A percentile compares a stretch with the other conserved stretches of the same genome.
phyloP scores from a whole-genome alignment of 352 stramenopile genomes.

The Phytophthora melonis region DNA sequence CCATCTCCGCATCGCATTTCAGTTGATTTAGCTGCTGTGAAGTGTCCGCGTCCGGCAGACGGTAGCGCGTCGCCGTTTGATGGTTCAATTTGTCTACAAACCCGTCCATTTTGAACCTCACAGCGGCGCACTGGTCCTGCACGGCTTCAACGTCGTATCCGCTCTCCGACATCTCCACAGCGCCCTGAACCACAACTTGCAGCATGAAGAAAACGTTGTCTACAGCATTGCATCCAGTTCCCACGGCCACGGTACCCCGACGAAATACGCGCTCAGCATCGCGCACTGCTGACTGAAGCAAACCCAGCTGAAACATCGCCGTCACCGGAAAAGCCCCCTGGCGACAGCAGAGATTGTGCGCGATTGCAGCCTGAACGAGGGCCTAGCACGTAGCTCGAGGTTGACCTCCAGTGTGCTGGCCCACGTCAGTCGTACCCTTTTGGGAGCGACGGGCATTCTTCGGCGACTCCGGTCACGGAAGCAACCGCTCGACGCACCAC shows the following conservation, averaged over 20 bases:
- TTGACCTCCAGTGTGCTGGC: conserved; percentile 53
- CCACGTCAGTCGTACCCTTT: conserved; percentile 60
- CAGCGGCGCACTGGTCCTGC: background rate
- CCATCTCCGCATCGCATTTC: conserved; percentile 11
- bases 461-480: background rate
- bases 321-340: conserved; percentile 43
- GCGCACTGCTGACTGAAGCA: conserved; percentile 13
- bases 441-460: background rate
- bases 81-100: background rate
- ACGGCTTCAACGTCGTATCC: background rate
- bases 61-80: background rate
- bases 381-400: conserved; percentile 63
- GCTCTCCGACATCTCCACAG: background rate
- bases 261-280: background rate
- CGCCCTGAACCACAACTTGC: background rate
- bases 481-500: conserved; percentile 32
- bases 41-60: background rate
- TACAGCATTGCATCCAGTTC: background rate
- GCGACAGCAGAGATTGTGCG: conserved; percentile 45
- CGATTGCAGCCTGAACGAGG: conserved; percentile 49
- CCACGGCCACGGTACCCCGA: background rate
- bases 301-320: conserved; percentile 39
- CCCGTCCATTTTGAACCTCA: background rate
- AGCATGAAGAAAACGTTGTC: background rate
- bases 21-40: background rate